Evolutionary conservation across 1,139 yeast genomes (phyloP), one percentile per base, ranked within the genome.

Genomic region (Arxiozyma heterogenica): DNA sequence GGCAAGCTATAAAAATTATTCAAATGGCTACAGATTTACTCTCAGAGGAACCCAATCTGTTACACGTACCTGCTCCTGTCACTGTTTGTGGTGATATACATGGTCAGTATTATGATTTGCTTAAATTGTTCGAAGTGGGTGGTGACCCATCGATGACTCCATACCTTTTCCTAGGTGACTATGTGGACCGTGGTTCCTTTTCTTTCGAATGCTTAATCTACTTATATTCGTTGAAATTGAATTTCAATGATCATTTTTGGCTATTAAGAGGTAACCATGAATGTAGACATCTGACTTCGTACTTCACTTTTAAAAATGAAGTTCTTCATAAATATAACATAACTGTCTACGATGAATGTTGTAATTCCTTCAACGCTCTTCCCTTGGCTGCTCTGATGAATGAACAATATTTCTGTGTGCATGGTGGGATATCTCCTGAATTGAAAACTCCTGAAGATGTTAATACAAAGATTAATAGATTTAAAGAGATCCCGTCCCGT

Each of bases 71-170:
- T 2, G 95, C 97, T 0, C 98, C 98, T 0, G 89, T 93, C 4
- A 91, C 97, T 1, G 90, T 93, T 1, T 91, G 98, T 73, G 98
- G 98, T 53, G 98, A 93, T 70, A 79, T 93, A 34, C 98, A 93
- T 70, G 98, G 98, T 9, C 98, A 93, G 69, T 89, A 82, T 70
- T 93, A 81, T 66, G 98, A 93, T 70, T 76, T 93, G 62, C 79
- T 91, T 82, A 91, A 91, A 70, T 73, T 93, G 51, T 89, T 93
- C 68, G 98, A 93, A 67, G 95, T 91, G 27, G 96, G 97, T 43
- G 98, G 98, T 1, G 84, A 85, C 66, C 97, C 98, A 3, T 77
- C 76, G 18, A 73, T 68, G 41, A 86, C 95, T 0, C 79, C 87
- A 17, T 93, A 90, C 68, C 74, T 93, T 56, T 93, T 93, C 64